Percentiles rank a stretch among this genome's conserved stretches.
These are phyloP conservation scores for Rhizopus delemar DNA, from an alignment of 371 early-diverging fungal species.

Conservation along the genomic window DNA sequence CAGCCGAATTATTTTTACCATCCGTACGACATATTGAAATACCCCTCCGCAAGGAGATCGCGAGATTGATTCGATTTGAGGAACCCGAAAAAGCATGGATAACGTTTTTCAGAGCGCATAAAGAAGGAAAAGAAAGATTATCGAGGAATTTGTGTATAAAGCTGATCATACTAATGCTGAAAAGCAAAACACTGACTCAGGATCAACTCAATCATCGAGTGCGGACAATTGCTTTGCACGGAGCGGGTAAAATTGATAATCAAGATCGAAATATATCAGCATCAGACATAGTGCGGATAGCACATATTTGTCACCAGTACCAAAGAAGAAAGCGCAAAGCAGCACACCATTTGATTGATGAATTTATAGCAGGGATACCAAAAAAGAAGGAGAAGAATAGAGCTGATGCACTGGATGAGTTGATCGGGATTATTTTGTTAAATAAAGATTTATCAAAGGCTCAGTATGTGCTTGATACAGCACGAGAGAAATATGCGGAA, in stretches of 20 bases:
- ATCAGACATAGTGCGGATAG: conserved; percentile 30
- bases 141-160: conserved; percentile 30
- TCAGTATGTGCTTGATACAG: conserved; percentile 16
- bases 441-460: conserved; percentile 23
- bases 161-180: conserved; percentile 30
- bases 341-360: conserved; percentile 20
- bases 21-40: conserved; percentile 28
- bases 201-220: conserved; percentile 26
- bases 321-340: not conserved
- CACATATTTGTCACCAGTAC: conserved; percentile 29
- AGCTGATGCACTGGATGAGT: conserved; percentile 30
- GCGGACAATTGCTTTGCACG: conserved; percentile 27
- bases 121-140: conserved; percentile 15
- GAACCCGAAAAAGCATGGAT: conserved; percentile 24
- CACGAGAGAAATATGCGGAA: not conserved
- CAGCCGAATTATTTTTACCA: conserved; percentile 27
- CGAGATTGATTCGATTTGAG: conserved; percentile 20
- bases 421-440: conserved; percentile 26
- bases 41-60: conserved; percentile 31
- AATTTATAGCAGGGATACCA: conserved; percentile 19
- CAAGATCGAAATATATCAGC: conserved; percentile 25
- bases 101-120: conserved; percentile 27
- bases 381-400: conserved; percentile 21
- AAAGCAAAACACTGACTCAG: conserved; percentile 19
- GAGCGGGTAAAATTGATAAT: conserved; percentile 17